Evolutionary conservation across 345 rosid species (phyloP), one percentile per base, ranked within the genome.

Genomic region (Salix udensis): DNA sequence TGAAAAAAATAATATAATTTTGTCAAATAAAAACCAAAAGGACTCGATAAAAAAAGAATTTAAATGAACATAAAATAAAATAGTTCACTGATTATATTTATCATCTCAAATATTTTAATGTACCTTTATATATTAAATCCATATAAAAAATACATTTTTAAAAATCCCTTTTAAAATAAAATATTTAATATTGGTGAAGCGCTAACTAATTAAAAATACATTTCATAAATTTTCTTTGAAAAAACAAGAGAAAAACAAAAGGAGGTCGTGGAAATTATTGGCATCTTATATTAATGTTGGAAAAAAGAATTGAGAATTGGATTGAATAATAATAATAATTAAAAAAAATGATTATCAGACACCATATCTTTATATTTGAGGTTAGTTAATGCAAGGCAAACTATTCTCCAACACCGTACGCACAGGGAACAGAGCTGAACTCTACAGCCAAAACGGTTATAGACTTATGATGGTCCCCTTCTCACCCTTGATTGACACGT

Each of bases 401-500:
- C 62, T 55, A 21, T n/a, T 55, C 62, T 9, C 62, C 62, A 55
- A 7, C 24, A 21, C 28, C 62, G 5, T 23, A n/a, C 62, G 28
- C 26, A 3, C 12, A 10, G 4, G 62, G 14, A 55, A 55, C 14
- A 8, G 14, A 55, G 26, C 13, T n/a, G 28, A 55, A 3, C 28
- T n/a, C 62, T 55, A 58, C 28, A 3, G 62, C 14, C 28, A 4
- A 10, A 26, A 24, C 10, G 44, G 13, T 40, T 2, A 40, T 40
- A 11, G 0, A 10, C 24, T 24, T 24, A 4, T 58, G 28, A 4
- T 46, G 48, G 72, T 69, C 64, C 70, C 23, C 11, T 16, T 4
- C 5, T 15, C 55, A 71, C 85, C 83, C 87, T 74, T 52, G 15
- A 11, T 9, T 6, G 73, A 79, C 85, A 82, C 84, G 79, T 82